Evolutionary conservation across 2,329 filamentous ascomycete genomes (phyloP).

Genomic region (Colletotrichum acutatum): DNA sequence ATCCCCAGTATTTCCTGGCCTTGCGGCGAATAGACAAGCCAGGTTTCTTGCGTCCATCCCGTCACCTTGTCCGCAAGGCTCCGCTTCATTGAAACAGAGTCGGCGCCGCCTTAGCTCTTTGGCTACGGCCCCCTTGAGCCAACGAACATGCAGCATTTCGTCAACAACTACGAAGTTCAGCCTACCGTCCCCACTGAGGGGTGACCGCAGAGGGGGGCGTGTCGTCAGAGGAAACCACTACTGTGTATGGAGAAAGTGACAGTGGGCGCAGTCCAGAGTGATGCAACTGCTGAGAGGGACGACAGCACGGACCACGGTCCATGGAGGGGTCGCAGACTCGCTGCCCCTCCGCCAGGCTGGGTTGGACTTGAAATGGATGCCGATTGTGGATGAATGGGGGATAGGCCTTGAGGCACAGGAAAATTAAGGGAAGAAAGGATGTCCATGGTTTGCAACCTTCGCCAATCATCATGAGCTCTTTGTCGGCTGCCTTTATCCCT

Average conservation of each 20-base stretch:
- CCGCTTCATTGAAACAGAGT: constrained; percentile 34
- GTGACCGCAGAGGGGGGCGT: not conserved
- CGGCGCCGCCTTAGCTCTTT: constrained; percentile 27
- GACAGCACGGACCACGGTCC: not conserved
- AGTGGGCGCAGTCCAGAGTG: not conserved
- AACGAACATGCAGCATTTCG: constrained; percentile 23
- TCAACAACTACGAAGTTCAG: constrained; percentile 22
- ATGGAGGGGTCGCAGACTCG: not conserved
- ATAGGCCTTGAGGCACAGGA: constrained; percentile 8
- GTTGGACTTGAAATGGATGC: constrained; percentile 21
- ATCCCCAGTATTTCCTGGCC: constrained; percentile 23
- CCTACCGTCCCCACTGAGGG: not conserved
- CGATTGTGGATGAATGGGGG: constrained; percentile 31
- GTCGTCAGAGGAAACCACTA: not conserved
- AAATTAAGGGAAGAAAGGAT: not conserved
- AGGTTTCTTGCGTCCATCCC: constrained; percentile 15
- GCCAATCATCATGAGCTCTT: constrained; percentile 4
- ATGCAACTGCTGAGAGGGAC: not conserved
- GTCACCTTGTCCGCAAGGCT: constrained; percentile 19
- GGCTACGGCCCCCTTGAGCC: constrained; percentile 22
- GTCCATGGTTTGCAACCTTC: not conserved
- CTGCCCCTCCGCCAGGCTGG: constrained; percentile 9
- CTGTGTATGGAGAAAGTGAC: not conserved
- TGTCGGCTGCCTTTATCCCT: not conserved
- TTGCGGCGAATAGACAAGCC: constrained; percentile 18